Base-by-base conservation (phyloP, 768 basidiomycete species). In the Podaxis rugospora region DNA sequence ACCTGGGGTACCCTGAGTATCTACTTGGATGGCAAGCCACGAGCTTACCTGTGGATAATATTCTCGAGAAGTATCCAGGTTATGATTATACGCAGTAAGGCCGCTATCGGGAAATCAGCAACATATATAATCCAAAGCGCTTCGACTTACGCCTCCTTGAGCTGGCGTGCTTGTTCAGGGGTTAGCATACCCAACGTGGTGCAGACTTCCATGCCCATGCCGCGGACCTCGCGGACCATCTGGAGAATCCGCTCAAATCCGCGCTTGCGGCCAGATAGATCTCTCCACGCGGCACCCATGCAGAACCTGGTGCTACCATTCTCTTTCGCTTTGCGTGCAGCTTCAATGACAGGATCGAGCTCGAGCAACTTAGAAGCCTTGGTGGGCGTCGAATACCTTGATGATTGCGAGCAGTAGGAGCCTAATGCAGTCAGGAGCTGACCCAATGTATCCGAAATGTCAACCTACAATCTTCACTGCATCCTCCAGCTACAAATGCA, bases 151-250 rank as follows among this genome's bases (percentile, higher is more conserved):
- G 96, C 96, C 77, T 95, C 88, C 73, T 98, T 98, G 63, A 99
- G 80, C 67, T 89, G 89, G 64, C 79, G 79, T 25, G 96, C 96
- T 74, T 99, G 96, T 61, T 95, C 93, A 23, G 95, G 92, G 10
- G 87, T 86, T 51, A 99, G 81, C 96, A 99, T 98, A 50, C 96
- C 96, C 32, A 99, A 84, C 4, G 96, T 99, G 44, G 96, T 98
- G 78, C 96, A 99, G 25, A 99, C 96, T 76, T 99, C 96, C 96
- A 99, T 97, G 42, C 89, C 95, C 92, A 98, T 95, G 18, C 84
- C 91, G 65, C 95, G 87, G 72, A 93, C 87, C 73, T 92, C 84
- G 37, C 82, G 80, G 60, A 98, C 95, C 95, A 98, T 98, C 64
- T 86, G 78, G 64, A 98, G 76, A 67, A 98, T 98, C 67, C 85